Percentiles rank a stretch among this genome's conserved stretches.
Conservation (phyloP, 306 rosid species). For the Cucurbita ficifolia region DNA sequence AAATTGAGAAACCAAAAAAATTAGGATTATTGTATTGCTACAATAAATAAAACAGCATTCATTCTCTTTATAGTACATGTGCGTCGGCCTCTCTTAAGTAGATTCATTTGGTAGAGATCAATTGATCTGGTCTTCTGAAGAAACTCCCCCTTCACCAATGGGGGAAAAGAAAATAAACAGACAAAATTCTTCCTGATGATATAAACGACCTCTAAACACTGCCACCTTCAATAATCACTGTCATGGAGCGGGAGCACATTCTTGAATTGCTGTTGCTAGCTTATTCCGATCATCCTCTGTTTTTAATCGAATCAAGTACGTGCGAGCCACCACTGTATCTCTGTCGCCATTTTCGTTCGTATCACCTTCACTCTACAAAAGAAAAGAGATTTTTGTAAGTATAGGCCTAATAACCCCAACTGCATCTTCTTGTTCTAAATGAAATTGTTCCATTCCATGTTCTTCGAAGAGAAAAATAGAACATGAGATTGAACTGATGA, state of each 20-base stretch:
- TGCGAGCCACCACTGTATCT: slow-evolving; percentile 51
- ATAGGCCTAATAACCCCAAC: neutral
- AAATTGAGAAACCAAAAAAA: neutral
- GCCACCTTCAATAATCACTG: neutral
- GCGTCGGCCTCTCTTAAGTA: slow-evolving; percentile 10
- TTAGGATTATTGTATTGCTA: neutral
- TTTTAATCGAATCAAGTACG: slow-evolving; percentile 74
- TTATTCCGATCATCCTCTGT: slow-evolving; percentile 75
- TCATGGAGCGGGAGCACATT: slow-evolving; percentile 67
- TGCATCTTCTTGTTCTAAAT: neutral
- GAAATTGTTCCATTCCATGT: neutral
- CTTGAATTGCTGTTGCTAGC: slow-evolving; percentile 71
- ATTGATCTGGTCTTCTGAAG: neutral
- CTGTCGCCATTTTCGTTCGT: slow-evolving; percentile 29
- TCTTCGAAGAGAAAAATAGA: neutral
- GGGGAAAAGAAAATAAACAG: neutral
- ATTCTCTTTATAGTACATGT: slow-evolving; percentile 17
- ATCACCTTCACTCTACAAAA: slow-evolving; percentile 47
- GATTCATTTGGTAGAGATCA: slow-evolving; percentile 2
- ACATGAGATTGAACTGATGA: neutral
- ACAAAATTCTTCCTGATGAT: neutral
- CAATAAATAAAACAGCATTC: neutral
- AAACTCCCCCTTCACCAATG: neutral
- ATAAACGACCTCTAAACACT: neutral
- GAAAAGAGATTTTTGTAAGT: neutral